A percentile compares a stretch with the other conserved stretches of the same genome.
phyloP scores from a whole-genome alignment of 768 basidiomycete genomes.

The Myochromella boudieri region DNA sequence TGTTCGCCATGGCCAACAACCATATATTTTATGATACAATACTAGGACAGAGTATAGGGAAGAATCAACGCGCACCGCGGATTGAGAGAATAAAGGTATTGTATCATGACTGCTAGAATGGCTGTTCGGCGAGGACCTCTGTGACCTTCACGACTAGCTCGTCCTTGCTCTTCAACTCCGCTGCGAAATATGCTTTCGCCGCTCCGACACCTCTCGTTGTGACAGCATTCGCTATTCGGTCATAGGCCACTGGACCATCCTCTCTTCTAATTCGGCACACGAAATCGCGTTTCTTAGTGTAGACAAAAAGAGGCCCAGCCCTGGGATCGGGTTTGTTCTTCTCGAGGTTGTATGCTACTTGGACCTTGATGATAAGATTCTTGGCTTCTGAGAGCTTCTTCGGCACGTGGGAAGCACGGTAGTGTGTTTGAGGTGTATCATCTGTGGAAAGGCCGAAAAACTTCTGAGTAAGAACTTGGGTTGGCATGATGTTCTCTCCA shows the following conservation, averaged over 20 bases:
- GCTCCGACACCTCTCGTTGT: conserved; percentile 27
- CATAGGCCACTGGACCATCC: conserved; percentile 37
- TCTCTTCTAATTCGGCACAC: conserved; percentile 38
- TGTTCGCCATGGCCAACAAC: too few species aligned
- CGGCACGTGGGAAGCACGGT: conserved; percentile 22
- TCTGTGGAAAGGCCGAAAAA: conserved; percentile 24
- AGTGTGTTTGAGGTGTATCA: conserved; percentile 20
- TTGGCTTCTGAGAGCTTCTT: conserved; percentile 28
- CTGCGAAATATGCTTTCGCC: conserved; percentile 54
- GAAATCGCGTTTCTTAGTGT: conserved; percentile 55
- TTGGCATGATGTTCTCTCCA: conserved; percentile 16
- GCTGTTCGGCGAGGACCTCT: conserved; percentile 56
- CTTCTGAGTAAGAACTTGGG: conserved; percentile 28
- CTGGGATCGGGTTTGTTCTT: conserved; percentile 5
- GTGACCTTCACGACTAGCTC: conserved; percentile 50
- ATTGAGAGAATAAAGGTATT: not conserved
- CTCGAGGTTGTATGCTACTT: conserved; percentile 34
- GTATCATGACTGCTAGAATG: too few species aligned
- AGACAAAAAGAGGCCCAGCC: conserved; percentile 35
- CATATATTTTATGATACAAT: too few species aligned
- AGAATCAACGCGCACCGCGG: too few species aligned
- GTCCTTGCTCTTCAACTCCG: conserved; percentile 45
- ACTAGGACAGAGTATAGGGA: too few species aligned
- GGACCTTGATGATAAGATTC: conserved; percentile 53
- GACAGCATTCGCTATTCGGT: conserved; percentile 37